Evolutionary conservation across 2,329 filamentous ascomycete species (phyloP).

Genomic region (Ramichloridium luteum): DNA sequence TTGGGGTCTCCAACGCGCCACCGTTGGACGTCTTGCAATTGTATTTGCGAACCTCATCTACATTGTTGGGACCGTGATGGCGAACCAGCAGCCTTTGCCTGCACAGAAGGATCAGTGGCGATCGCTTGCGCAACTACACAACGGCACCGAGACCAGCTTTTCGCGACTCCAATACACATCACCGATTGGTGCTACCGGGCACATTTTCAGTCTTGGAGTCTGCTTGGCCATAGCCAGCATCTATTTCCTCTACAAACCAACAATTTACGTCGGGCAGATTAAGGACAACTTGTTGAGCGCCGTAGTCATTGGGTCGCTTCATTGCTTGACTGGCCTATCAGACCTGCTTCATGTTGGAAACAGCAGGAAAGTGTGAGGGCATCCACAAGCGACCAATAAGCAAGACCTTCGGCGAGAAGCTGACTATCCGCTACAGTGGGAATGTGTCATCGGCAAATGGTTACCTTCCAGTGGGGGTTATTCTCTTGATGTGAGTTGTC

Average conservation of each 20-base stretch:
- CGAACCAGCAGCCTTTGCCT: conserved; percentile 32
- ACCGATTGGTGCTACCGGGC: conserved; percentile 33
- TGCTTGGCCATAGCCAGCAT: conserved; percentile 28
- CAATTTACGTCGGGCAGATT: conserved; percentile 3
- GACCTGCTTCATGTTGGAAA: conserved; percentile 38
- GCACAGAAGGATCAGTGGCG: conserved; percentile 26
- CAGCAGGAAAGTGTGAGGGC: conserved; percentile 26
- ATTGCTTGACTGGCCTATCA: conserved; percentile 33
- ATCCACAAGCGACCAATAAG: too few relatives aligned
- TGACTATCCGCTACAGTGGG: too few relatives aligned
- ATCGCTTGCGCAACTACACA: background rate
- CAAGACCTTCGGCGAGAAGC: too few relatives aligned
- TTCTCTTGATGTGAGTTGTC: background rate
- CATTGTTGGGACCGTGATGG: conserved; percentile 23
- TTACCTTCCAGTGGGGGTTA: too few relatives aligned
- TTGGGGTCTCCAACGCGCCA: conserved; percentile 7
- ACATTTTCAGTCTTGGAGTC: conserved; percentile 39
- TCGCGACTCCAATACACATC: conserved; percentile 31
- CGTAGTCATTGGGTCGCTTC: conserved; percentile 31
- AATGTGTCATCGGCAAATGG: too few relatives aligned
- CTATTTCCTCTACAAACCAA: conserved; percentile 26
- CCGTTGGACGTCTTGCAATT: conserved; percentile 21
- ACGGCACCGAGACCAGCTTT: too few relatives aligned
- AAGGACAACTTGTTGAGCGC: conserved; percentile 21
- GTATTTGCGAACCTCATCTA: conserved; percentile 23